Base-by-base conservation (phyloP, 1,284 basidiomycete species). In the Phaffia rhodozyma region DNA sequence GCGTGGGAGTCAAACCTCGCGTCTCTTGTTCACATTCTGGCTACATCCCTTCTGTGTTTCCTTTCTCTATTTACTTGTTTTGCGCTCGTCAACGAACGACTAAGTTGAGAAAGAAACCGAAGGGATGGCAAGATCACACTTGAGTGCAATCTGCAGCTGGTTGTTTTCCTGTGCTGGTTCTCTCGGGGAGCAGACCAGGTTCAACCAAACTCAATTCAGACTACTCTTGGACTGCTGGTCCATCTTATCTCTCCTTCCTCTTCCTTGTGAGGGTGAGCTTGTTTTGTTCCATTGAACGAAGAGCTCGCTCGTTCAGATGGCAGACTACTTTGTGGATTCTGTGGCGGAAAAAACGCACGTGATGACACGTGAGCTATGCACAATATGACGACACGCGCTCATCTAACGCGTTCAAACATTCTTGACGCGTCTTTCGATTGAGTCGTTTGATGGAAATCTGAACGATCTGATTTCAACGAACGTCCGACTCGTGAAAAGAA, bases 81-180 rank as follows among this genome's bases (percentile, higher is more conserved):
- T 50, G 21, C 29, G 23, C 29, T 58, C 21, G 48, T 43, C 50
- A 29, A 23, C 50, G 25, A 43, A 16, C 2, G 38, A 43, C 16
- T 53, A 38, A 34, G 29, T 6, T 27, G 60, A 30, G 60, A 47
- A 23, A 56, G 59, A 34, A 43, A 16, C 47, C 48, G 47, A 30
- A 51, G 48, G 57, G 56, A 58, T 30, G 50, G 55, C 48, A 32
- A 27, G 52, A 53, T 27, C 25, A 74, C 72, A 75, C 78, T 80
- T 81, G 55, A 78, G 80, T 79, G 74, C 79, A 77, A 78, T 81
- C 81, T 72, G 79, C 76, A 75, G 80, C 78, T 76, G 78, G 71
- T 68, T 70, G 49, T 63, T 65, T 59, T 53, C 67, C 66, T 66
- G 67, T 65, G 65, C 64, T 43, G 13, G 38, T 43, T 16, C 69